Base-by-base conservation (phyloP, 257 asterid genomes). In the Solanum etuberosum region DNA sequence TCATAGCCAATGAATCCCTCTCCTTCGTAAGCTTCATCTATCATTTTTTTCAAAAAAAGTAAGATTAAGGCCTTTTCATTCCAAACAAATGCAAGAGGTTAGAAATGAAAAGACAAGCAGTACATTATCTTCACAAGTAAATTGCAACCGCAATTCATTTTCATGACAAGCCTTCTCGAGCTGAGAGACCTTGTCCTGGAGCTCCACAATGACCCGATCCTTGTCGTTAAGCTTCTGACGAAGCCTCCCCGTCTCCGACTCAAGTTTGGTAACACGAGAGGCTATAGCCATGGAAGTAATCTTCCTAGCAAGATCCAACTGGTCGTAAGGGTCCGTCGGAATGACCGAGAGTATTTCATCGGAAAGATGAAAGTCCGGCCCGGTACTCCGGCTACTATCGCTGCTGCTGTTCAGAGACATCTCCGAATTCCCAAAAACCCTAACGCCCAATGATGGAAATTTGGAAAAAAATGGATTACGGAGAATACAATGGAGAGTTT, bases 251-350 rank as follows among this genome's bases (percentile, higher is more conserved):
- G 91, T 86, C 88, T 97, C 99, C 9, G 96, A 73, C 92, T 97
- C 98, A 6, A 97, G 95, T 73, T 94, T 97, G 11, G 94, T 88
- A 31, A 97, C 99, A 61, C 99, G 98, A 25, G 99, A 96, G 3
- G 99, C 99, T 86, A 97, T 96, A 20, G 99, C 99, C 95, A 97
- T 91, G 89, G 99, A 97, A 11, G 99, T 96, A 82, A 97, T 93
- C 94, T 96, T 97, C 89, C 99, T 96, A 65, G 99, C 99, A 89
- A 97, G 97, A 97, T 97, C 99, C 91, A 97, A 90, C 88, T 97
- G 99, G 34, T 97, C 99, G 90, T 96, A 97, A 32, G 99, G 99
- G 90, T 97, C 99, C 27, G 95, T 91, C 29, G 99, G 99, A 42
- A 96, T 93, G 35, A 96, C 98, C 31, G 99, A 89, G 14, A 97